Percentiles rank a stretch among this genome's conserved stretches.
phyloP scores from a whole-genome alignment of 495 filamentous ascomycete genomes.

The Tuber microsphaerosporum region DNA sequence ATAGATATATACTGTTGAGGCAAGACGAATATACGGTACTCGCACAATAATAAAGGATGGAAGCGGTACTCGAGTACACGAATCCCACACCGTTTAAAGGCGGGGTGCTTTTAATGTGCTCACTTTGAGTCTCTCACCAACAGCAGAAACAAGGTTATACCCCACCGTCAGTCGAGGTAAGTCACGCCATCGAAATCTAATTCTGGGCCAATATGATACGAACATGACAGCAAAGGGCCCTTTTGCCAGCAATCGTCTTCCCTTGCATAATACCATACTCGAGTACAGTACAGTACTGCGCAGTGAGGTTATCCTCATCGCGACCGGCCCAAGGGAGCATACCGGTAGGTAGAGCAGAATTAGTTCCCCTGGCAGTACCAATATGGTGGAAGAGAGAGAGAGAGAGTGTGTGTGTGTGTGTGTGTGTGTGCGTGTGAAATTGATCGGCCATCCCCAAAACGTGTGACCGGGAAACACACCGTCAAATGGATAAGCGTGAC shows the following conservation, averaged over 20 bases:
- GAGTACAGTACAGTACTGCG: neutral
- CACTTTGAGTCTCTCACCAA: slow-evolving; percentile 9
- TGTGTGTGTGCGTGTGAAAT: neutral
- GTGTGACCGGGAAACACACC: neutral
- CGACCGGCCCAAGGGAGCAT: neutral
- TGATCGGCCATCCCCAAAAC: neutral
- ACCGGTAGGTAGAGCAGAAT: neutral
- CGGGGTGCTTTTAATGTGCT: slow-evolving; percentile 12
- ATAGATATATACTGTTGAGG: slow-evolving; percentile 10
- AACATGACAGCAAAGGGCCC: neutral
- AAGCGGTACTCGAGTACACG: neutral
- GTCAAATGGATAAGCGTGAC: neutral
- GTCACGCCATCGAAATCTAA: neutral
- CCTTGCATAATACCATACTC: neutral
- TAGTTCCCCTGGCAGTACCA: neutral
- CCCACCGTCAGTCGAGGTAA: slow-evolving; percentile 6
- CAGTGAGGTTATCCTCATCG: neutral
- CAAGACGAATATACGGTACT: neutral
- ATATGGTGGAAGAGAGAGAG: neutral
- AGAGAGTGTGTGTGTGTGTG: too few species aligned
- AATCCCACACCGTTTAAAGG: neutral
- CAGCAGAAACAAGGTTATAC: slow-evolving; percentile 14
- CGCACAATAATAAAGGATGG: neutral
- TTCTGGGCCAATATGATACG: neutral
- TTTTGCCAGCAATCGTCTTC: neutral